Conservation (phyloP, 2,329 filamentous ascomycete genomes). For the Calonectria pseudoreteaudii region DNA sequence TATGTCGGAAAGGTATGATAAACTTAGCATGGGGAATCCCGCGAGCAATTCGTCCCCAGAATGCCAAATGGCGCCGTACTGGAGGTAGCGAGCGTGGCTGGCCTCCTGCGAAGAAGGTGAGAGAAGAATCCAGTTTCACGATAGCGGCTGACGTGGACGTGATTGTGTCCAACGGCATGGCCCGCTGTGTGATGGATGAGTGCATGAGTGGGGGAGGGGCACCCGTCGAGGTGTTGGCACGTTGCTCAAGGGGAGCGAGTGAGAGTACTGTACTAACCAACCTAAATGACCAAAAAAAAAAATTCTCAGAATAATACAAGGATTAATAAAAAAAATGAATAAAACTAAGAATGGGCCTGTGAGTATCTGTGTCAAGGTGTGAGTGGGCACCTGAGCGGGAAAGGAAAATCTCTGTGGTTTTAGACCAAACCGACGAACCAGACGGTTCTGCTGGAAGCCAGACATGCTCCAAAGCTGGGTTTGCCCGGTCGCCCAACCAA, state of each 20-base stretch:
- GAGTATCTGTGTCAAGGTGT: not conserved
- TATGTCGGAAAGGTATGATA: not conserved
- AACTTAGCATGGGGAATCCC: not conserved
- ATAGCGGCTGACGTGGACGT: constrained; percentile 38
- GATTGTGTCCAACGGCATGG: constrained; percentile 27
- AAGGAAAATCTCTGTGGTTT: constrained; percentile 10
- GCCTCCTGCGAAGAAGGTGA: constrained; percentile 14
- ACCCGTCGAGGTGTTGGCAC: constrained; percentile 13
- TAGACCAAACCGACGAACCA: constrained; percentile 17
- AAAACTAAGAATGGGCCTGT: not conserved
- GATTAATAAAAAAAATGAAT: not conserved
- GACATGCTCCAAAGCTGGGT: not conserved
- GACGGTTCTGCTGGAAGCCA: constrained; percentile 6
- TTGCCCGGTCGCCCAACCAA: not conserved
- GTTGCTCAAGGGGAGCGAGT: constrained; percentile 9
- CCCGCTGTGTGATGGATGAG: not conserved
- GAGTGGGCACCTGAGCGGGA: not conserved
- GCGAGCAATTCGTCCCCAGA: not conserved
- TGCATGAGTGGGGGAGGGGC: constrained; percentile 6
- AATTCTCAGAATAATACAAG: not conserved
- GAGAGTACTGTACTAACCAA: not conserved
- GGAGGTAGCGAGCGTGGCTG: not conserved
- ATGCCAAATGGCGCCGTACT: constrained; percentile 2
- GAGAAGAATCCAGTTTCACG: constrained; percentile 27
- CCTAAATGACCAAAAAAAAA: not conserved